Percentiles rank a stretch among this genome's conserved stretches.
phyloP scores from a whole-genome alignment of 164 flowering plant species.

The Liriodendron chinense region DNA sequence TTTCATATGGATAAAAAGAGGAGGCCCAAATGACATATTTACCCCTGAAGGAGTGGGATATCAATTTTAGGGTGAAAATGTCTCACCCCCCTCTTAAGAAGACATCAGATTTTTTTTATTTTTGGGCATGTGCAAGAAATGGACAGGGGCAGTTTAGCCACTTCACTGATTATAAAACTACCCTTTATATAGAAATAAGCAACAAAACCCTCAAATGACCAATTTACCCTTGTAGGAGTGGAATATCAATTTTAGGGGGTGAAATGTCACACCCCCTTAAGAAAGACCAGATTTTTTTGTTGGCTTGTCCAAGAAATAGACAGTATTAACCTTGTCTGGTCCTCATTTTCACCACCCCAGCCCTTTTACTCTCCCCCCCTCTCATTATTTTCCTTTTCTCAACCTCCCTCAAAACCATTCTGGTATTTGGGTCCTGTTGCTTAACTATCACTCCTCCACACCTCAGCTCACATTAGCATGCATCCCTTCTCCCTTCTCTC shows the following conservation, averaged over 20 bases:
- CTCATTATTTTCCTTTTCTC: neutral
- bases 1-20: no score
- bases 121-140: neutral
- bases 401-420: neutral
- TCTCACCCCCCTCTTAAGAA: neutral
- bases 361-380: neutral
- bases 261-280: neutral
- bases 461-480: neutral
- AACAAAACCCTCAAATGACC: neutral
- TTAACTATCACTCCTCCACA: neutral
- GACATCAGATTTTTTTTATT: neutral
- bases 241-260: neutral
- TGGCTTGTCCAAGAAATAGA: neutral
- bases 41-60: neutral
- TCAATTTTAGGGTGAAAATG: neutral
- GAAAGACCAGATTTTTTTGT: conserved; percentile 2
- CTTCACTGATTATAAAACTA: neutral
- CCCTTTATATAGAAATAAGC: neutral
- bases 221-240: neutral
- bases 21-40: neutral
- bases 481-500: neutral
- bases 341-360: neutral
- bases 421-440: neutral
- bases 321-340: conserved; percentile 4
- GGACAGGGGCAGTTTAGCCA: neutral